phyloP scores from a whole-genome alignment of 176 grass and related monocot genomes.

The Poa pratensis region DNA sequence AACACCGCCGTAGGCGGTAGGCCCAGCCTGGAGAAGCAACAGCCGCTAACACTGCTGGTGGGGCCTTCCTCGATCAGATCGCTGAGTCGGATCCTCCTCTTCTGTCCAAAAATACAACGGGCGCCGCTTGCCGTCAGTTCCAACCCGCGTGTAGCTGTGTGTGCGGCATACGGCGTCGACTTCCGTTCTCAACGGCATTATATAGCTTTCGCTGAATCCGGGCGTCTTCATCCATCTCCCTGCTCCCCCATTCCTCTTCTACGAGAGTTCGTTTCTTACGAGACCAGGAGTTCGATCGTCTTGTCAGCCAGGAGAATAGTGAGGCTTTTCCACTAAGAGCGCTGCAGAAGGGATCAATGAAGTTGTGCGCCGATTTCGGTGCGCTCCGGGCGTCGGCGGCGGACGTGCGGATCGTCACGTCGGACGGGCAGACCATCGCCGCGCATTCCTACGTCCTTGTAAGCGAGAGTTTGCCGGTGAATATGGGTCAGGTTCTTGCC shows the following conservation, averaged over 20 bases:
- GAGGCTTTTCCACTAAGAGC: neutral
- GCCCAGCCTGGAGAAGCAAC: neutral
- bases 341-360: slow-evolving; percentile 9
- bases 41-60: slow-evolving; percentile 3
- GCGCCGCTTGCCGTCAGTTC: neutral
- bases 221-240: neutral
- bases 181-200: slow-evolving; percentile 22
- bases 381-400: slow-evolving; percentile 46
- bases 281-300: neutral
- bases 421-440: slow-evolving; percentile 72
- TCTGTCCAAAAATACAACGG: neutral
- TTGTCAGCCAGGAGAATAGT: neutral
- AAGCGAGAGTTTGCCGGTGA: neutral
- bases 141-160: neutral
- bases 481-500: neutral
- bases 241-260: neutral
- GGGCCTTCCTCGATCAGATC: neutral
- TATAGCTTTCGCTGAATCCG: slow-evolving; percentile 8
- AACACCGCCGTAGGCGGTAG: neutral
- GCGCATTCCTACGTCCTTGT: slow-evolving; percentile 84
- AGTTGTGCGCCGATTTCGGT: slow-evolving; percentile 18
- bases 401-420: slow-evolving; percentile 73
- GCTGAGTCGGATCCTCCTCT: slow-evolving; percentile 49
- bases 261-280: neutral
- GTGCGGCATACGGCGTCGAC: neutral